Conservation (phyloP, 805 yeast species). For the Hanseniaspora occidentalis region DNA sequence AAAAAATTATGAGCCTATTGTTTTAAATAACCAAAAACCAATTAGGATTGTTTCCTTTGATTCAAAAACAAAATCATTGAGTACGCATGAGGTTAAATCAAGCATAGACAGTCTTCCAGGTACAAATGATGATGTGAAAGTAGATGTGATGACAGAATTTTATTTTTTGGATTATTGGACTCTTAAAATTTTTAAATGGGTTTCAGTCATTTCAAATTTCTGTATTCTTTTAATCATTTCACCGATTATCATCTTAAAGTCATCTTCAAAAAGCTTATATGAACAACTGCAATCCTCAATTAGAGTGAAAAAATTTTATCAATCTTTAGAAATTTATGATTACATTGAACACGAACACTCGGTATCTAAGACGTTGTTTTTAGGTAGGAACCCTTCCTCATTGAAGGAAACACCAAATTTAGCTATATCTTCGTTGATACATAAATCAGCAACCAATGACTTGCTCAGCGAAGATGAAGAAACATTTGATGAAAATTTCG, state of each 20-base stretch:
- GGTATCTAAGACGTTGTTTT: too few relatives aligned
- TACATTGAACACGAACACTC: not conserved
- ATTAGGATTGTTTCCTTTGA: slow-evolving; percentile 16
- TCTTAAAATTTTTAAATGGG: slow-evolving; percentile 34
- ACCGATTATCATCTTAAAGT: slow-evolving; percentile 39
- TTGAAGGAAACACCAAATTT: too few relatives aligned
- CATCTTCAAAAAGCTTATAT: slow-evolving; percentile 20
- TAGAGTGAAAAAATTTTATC: not conserved
- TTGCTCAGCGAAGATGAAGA: too few relatives aligned
- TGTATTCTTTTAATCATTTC: slow-evolving; percentile 50
- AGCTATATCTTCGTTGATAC: too few relatives aligned
- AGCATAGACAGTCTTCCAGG: too few relatives aligned
- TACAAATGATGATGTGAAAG: slow-evolving; percentile 2
- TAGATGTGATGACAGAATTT: slow-evolving; percentile 6
- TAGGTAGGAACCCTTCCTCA: too few relatives aligned
- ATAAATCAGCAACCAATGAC: too few relatives aligned
- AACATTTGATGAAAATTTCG: slow-evolving; percentile 31
- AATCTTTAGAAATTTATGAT: not conserved
- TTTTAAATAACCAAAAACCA: slow-evolving; percentile 39
- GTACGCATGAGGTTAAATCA: not conserved
- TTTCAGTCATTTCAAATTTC: slow-evolving; percentile 31
- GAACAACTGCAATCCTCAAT: not conserved
- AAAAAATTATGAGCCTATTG: slow-evolving; percentile 41
- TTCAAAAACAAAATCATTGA: not conserved
- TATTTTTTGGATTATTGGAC: slow-evolving; percentile 21